phyloP scores from a whole-genome alignment of 805 yeast species.

The Pichia ethanolica region DNA sequence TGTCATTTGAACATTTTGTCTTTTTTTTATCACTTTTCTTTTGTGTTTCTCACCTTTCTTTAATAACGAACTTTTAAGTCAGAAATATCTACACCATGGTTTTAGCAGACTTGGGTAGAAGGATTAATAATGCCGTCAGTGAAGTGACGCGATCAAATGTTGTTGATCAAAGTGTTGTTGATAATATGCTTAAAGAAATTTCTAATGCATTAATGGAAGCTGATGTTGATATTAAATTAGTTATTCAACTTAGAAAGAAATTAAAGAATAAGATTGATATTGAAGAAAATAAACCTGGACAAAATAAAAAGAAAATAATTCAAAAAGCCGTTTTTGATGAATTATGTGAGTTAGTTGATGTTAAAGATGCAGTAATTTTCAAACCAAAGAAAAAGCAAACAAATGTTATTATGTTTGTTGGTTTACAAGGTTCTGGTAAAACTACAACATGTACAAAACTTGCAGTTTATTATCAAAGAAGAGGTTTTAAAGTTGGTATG shows the following conservation, averaged over 20 bases:
- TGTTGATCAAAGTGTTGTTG: constrained; percentile 52
- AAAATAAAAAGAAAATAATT: constrained; percentile 67
- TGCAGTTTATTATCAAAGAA: constrained; percentile 87
- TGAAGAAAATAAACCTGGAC: constrained; percentile 45
- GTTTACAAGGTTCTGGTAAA: constrained; percentile 98
- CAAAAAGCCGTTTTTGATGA: constrained; percentile 95
- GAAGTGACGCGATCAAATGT: constrained; percentile 52
- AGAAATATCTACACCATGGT: constrained; percentile 43
- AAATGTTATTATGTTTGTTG: constrained; percentile 93
- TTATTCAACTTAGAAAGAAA: constrained; percentile 65
- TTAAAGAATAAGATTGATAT: constrained; percentile 52
- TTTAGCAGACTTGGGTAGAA: constrained; percentile 69
- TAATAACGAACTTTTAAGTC: not conserved
- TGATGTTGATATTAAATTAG: constrained; percentile 88
- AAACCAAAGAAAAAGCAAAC: constrained; percentile 80
- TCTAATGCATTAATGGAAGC: constrained; percentile 86
- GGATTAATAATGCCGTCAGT: constrained; percentile 67
- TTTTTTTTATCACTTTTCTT: no score
- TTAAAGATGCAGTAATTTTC: constrained; percentile 38
- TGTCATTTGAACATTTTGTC: no score
- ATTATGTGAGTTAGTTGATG: constrained; percentile 78
- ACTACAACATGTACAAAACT: constrained; percentile 95
- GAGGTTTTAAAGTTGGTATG: constrained; percentile 91
- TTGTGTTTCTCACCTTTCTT: no score
- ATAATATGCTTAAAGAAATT: constrained; percentile 73